Percentiles rank a stretch among this genome's conserved stretches.
Conservation (phyloP, 2,329 filamentous ascomycete genomes). For the Verticillium albo-atrum region DNA sequence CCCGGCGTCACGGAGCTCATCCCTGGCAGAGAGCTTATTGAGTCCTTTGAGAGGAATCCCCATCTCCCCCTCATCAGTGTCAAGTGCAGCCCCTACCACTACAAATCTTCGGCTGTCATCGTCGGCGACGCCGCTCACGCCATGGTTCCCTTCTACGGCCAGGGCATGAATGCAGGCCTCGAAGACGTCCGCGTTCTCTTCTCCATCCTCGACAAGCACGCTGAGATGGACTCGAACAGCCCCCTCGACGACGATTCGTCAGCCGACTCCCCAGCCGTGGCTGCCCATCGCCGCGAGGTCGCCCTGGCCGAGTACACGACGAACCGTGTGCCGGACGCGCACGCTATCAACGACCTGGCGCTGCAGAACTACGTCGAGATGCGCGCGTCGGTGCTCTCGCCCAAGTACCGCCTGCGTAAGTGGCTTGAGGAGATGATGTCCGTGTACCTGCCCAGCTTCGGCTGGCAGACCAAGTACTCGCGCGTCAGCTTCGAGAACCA, state of each 20-base stretch:
- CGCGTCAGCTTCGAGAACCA: slow-evolving; percentile 92
- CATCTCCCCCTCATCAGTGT: slow-evolving; percentile 91
- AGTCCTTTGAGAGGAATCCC: slow-evolving; percentile 76
- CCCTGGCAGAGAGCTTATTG: slow-evolving; percentile 58
- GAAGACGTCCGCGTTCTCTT: slow-evolving; percentile 93
- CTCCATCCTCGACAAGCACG: slow-evolving; percentile 69
- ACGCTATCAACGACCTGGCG: slow-evolving; percentile 89
- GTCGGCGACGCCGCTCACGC: slow-evolving; percentile 93
- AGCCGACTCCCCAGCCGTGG: slow-evolving; percentile 45
- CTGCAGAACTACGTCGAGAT: slow-evolving; percentile 92
- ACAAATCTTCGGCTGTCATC: slow-evolving; percentile 70
- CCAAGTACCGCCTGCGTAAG: slow-evolving; percentile 76
- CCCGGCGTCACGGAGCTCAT: slow-evolving; percentile 78
- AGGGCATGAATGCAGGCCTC: slow-evolving; percentile 95
- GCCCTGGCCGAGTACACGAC: slow-evolving; percentile 74
- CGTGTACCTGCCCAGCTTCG: slow-evolving; percentile 68
- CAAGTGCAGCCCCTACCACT: slow-evolving; percentile 89
- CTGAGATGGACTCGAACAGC: slow-evolving; percentile 38
- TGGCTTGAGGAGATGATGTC: slow-evolving; percentile 80
- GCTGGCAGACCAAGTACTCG: slow-evolving; percentile 90
- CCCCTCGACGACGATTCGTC: slow-evolving; percentile 26
- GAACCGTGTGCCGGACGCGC: slow-evolving; percentile 70
- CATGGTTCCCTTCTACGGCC: slow-evolving; percentile 97
- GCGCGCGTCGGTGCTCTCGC: slow-evolving; percentile 77
- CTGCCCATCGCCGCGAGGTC: slow-evolving; percentile 57